Evolutionary conservation across 2,329 filamentous ascomycete species (phyloP), one percentile per base, ranked within the genome.

Genomic region (Leptographium flavum): DNA sequence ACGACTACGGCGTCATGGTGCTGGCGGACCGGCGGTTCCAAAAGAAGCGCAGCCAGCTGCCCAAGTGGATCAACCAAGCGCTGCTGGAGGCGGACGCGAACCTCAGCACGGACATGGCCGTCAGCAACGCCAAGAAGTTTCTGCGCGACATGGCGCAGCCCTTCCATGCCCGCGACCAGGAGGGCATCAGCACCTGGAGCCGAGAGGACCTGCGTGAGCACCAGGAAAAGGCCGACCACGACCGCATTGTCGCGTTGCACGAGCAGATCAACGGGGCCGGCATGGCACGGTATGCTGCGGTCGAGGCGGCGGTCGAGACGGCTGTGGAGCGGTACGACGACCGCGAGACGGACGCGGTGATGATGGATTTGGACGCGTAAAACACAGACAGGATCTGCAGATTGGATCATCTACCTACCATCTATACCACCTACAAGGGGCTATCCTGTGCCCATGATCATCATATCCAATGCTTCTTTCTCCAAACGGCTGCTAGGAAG

Each of bases 1-100:
- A 98, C 58, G 92, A 98, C 63, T 98, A 98, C 62, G 92, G 92
- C n/a, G 86, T 98, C 68, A 98, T 98, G 92, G 90, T 98, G 5
- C 71, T 98, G 25, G 92, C 93, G 2, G 92, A 98, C 61, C 81
- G 86, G 36, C 79, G 92, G 17, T 98, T 95, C 62, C 81, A 87
- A 59, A 93, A 92, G 67, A 96, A 96, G 65, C 74, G 87, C 32
- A 71, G 64, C 3, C 93, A 98, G 63, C 70, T 98, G 25, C 92
- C 92, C 11, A 94, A 94, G 60, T 98, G 92, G 92, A 98, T 98
- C 57, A 84, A 81, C 51, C 83, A 93, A 58, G 87, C 83, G 3
- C 72, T 98, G 49, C 69, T 84, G 28, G 87, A 94, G 42, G 81
- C 81, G 21, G 87, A 94, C 53, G 80, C 82, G 11, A 95, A 94